Percentiles rank a stretch among this genome's conserved stretches.
phyloP scores from a whole-genome alignment of 441 rosid species.

The Daphne laureola region DNA sequence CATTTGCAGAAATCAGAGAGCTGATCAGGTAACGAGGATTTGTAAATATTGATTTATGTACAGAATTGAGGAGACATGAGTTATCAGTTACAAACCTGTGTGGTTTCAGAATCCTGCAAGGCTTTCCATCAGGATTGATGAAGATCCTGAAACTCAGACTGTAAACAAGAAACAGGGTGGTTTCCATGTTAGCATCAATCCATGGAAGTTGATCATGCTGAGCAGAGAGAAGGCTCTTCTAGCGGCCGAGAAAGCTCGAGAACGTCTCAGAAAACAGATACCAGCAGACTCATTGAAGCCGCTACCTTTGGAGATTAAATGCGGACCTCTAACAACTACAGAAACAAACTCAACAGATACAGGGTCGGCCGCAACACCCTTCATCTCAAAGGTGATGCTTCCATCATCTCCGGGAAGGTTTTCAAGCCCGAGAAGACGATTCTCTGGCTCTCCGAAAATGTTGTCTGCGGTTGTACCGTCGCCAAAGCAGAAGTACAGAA shows the following conservation, averaged over 20 bases:
- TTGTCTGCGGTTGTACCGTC: slow-evolving; percentile 43
- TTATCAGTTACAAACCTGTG: background rate
- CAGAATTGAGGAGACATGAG: background rate
- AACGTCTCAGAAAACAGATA: slow-evolving; percentile 51
- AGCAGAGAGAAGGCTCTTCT: slow-evolving; percentile 80
- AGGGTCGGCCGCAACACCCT: slow-evolving; percentile 38
- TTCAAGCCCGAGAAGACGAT: slow-evolving; percentile 79
- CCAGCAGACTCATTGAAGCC: slow-evolving; percentile 48
- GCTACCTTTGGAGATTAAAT: slow-evolving; percentile 72
- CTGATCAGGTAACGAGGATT: slow-evolving; percentile 41
- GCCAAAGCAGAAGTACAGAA: slow-evolving; percentile 68
- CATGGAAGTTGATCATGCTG: slow-evolving; percentile 71
- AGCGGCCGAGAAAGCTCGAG: slow-evolving; percentile 87
- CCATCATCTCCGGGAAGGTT: slow-evolving; percentile 57
- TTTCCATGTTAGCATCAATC: slow-evolving; percentile 71
- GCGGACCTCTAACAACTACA: slow-evolving; percentile 48
- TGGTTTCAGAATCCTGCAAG: slow-evolving; percentile 38
- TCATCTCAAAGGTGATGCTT: slow-evolving; percentile 36
- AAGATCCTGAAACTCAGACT: slow-evolving; percentile 41
- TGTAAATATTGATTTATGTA: slow-evolving; percentile 3
- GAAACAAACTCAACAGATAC: slow-evolving; percentile 27
- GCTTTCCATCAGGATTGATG: slow-evolving; percentile 67
- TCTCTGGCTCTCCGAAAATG: slow-evolving; percentile 56
- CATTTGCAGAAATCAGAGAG: slow-evolving; percentile 44
- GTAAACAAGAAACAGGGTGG: slow-evolving; percentile 57